Conservation (phyloP, 1,284 basidiomycete species). For the Pterulicium gracile region DNA sequence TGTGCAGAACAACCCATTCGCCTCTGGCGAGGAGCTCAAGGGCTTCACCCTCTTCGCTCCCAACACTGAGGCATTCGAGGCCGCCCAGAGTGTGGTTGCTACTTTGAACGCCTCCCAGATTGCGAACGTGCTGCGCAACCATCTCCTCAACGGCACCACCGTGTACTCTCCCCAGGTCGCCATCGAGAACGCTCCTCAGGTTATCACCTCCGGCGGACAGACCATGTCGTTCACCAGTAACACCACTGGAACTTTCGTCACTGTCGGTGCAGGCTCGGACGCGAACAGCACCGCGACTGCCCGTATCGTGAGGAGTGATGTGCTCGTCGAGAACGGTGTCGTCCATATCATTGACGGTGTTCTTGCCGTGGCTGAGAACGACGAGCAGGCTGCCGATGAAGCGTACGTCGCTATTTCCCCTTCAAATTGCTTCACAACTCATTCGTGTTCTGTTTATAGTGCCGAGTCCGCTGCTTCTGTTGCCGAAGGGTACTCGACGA, state of each 20-base stretch:
- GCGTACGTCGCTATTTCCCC: slow-evolving; percentile 31
- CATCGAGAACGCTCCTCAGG: slow-evolving; percentile 17
- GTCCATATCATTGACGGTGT: slow-evolving; percentile 61
- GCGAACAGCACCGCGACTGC: slow-evolving; percentile 28
- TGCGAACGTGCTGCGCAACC: slow-evolving; percentile 43
- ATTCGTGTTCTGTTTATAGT: no score
- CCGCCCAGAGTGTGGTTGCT: slow-evolving; percentile 24
- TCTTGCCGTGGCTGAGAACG: slow-evolving; percentile 38
- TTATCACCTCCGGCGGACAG: slow-evolving; percentile 53
- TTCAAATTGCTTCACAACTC: no score
- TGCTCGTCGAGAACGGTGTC: slow-evolving; percentile 64
- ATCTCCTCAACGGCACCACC: slow-evolving; percentile 62
- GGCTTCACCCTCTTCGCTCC: slow-evolving; percentile 71
- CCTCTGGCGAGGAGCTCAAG: slow-evolving; percentile 28
- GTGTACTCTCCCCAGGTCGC: slow-evolving; percentile 50
- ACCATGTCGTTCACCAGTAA: slow-evolving; percentile 43
- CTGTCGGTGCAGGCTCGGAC: slow-evolving; percentile 29
- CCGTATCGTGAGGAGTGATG: slow-evolving; percentile 49
- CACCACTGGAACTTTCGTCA: slow-evolving; percentile 51
- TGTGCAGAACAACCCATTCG: slow-evolving; percentile 14
- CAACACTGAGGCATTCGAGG: slow-evolving; percentile 36
- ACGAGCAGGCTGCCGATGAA: slow-evolving; percentile 41
- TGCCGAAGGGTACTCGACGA: not conserved
- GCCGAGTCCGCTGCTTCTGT: not conserved
- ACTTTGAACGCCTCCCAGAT: slow-evolving; percentile 33